Percentiles rank a stretch among this genome's conserved stretches.
These are phyloP conservation scores for Corchorus capsularis DNA, from an alignment of 345 rosid species.

Conservation along the genomic window DNA sequence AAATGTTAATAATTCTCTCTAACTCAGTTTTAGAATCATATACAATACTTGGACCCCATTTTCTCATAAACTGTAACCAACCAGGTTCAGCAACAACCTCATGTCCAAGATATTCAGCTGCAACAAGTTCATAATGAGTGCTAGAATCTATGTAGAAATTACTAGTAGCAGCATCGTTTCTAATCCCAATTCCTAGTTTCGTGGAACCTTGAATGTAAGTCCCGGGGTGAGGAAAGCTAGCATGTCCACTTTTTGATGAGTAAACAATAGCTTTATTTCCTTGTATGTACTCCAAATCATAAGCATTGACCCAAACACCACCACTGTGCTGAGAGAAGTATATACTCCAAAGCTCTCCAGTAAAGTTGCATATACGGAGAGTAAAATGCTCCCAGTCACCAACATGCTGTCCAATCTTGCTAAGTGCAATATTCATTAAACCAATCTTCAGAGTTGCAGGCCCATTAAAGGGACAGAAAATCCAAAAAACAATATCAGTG, in stretches of 20 bases:
- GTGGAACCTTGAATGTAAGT: slow-evolving; percentile 69
- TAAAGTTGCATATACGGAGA: slow-evolving; percentile 78
- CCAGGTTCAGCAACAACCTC: slow-evolving; percentile 52
- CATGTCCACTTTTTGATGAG: slow-evolving; percentile 79
- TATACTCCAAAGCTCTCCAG: slow-evolving; percentile 68
- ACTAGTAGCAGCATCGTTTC: slow-evolving; percentile 69
- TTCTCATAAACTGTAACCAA: slow-evolving; percentile 87
- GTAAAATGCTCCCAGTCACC: slow-evolving; percentile 98
- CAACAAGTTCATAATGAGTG: slow-evolving; percentile 56
- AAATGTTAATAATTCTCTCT: slow-evolving; percentile 44
- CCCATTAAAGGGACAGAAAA: slow-evolving; percentile 88
- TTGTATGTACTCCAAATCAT: slow-evolving; percentile 61
- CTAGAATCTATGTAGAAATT: slow-evolving; percentile 59
- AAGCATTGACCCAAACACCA: slow-evolving; percentile 77
- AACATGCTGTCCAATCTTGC: slow-evolving; percentile 77
- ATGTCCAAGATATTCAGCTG: slow-evolving; percentile 73
- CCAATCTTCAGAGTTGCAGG: slow-evolving; percentile 80
- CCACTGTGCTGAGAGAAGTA: slow-evolving; percentile 95
- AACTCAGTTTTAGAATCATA: slow-evolving; percentile 64
- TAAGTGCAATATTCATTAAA: slow-evolving; percentile 42
- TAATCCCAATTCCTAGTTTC: slow-evolving; percentile 65
- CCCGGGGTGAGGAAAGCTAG: slow-evolving; percentile 71
- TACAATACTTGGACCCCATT: slow-evolving; percentile 75
- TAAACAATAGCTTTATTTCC: slow-evolving; percentile 68
- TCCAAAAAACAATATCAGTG: slow-evolving; percentile 87